Base-by-base conservation (phyloP, 768 basidiomycete species). In the Agrocybe praecox region DNA sequence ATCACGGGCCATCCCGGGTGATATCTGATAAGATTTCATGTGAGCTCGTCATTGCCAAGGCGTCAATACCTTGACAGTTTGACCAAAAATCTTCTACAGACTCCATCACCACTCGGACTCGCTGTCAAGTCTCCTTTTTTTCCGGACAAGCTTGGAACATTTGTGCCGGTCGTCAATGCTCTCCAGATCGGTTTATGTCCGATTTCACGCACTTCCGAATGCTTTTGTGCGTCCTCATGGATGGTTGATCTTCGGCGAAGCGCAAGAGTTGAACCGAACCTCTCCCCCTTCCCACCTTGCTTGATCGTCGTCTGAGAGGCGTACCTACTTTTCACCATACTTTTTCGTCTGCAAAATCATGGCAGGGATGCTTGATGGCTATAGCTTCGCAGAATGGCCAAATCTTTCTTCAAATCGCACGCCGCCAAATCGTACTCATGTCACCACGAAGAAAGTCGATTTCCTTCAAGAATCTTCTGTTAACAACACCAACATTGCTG, bases 11-110 rank as follows among this genome's bases (percentile, higher is more conserved):
- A 53, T 67, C 52, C 56, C 63, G 67, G 65, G 55, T 57, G 46
- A 59, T 73, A 73, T 73, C 70, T 66, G 70, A 73, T 71, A 69
- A 70, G 71, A 70, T 70, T 65, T 54, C 59, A 59, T 57, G 59
- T 63, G 62, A 53, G 48, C 53, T 45, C 54, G 18, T 21, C 21
- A 7, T 53, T 10, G 44, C 62, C 64, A 67, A 65, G 63, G 46
- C 40, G 24, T 29, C 51, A 34, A 18, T 55, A 36, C 45, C 49
- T 36, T 17, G 49, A 48, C 49, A 34, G 54, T 42, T 42, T 29
- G 23, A 44, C 32, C 34, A 51, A 49, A 49, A 29, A 29, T 29
- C 26, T 29, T 53, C 52, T 46, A 26, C 36, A 59, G 18, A 36
- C 45, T 33, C 8, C 54, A 36, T 48, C n/a, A 19, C 21, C 26